phyloP scores from a whole-genome alignment of 257 asterid genomes.

The Eucommia ulmoides region DNA sequence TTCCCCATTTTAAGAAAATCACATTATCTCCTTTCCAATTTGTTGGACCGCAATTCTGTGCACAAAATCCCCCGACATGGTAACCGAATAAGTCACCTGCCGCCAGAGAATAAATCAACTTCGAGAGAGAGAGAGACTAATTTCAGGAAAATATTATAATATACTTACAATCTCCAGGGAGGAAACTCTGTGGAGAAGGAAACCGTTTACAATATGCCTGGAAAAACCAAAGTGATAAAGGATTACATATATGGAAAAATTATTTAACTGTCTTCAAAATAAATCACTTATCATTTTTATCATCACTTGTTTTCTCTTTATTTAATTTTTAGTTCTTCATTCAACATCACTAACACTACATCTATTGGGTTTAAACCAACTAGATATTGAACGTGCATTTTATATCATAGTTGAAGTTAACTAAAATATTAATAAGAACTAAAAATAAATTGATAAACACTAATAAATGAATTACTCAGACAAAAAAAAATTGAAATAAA shows the following conservation, averaged over 20 bases:
- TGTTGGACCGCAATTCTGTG: constrained; percentile 26
- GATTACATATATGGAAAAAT: too few relatives aligned
- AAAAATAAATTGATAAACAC: too few relatives aligned
- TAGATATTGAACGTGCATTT: too few relatives aligned
- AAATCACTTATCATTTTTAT: too few relatives aligned
- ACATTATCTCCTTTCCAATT: constrained; percentile 45
- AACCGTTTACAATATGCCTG: constrained; percentile 32
- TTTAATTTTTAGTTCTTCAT: too few relatives aligned
- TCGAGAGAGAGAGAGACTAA: neutral
- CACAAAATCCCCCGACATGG: constrained; percentile 36
- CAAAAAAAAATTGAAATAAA: neutral
- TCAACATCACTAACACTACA: too few relatives aligned
- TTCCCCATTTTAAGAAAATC: neutral
- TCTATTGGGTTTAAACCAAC: too few relatives aligned
- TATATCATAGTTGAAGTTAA: too few relatives aligned
- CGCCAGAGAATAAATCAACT: neutral
- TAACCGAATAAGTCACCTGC: constrained; percentile 40
- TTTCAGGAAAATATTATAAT: neutral
- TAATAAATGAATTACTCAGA: too few relatives aligned
- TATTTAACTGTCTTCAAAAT: too few relatives aligned
- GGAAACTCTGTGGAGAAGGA: constrained; percentile 43
- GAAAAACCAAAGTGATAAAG: constrained; percentile 1
- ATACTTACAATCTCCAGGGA: constrained; percentile 44
- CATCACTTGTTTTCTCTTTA: too few relatives aligned
- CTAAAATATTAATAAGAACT: too few relatives aligned